These are phyloP conservation scores for Ulmus americana DNA, from an alignment of 331 rosid species.

Conservation along the genomic window DNA sequence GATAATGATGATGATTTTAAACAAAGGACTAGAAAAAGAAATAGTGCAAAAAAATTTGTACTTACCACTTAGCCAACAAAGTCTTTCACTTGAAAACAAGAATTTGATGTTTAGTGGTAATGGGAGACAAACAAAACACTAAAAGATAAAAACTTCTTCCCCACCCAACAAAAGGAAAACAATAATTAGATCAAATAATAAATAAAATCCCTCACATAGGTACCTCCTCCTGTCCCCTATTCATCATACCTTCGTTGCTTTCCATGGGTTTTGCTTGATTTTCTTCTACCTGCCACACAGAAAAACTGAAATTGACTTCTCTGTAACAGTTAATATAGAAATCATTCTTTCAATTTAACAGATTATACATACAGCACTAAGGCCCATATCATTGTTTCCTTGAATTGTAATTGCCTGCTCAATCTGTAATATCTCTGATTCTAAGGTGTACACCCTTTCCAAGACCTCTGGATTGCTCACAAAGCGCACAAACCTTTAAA, in stretches of 20 bases:
- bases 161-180: too few species aligned
- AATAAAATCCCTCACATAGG: too few species aligned
- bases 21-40: too few species aligned
- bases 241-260: conserved; percentile 48
- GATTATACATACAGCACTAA: conserved; percentile 48
- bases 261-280: conserved; percentile 55
- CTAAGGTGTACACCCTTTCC: conserved; percentile 81
- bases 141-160: too few species aligned
- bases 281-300: conserved; percentile 64
- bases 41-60: too few species aligned
- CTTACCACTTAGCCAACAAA: too few species aligned
- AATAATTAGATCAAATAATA: too few species aligned
- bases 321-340: neutral
- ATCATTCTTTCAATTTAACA: conserved; percentile 5
- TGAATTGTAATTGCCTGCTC: conserved; percentile 93
- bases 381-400: conserved; percentile 61
- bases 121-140: too few species aligned
- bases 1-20: too few species aligned
- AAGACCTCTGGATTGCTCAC: conserved; percentile 91
- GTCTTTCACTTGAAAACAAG: too few species aligned
- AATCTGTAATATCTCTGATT: conserved; percentile 87
- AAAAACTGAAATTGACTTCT: conserved; percentile 28
- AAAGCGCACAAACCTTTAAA: conserved; percentile 85
- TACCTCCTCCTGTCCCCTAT: neutral
- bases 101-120: too few species aligned